These are phyloP conservation scores for Metschnikowia chrysomelidarum DNA, from an alignment of 805 yeast species.

Conservation along the genomic window DNA sequence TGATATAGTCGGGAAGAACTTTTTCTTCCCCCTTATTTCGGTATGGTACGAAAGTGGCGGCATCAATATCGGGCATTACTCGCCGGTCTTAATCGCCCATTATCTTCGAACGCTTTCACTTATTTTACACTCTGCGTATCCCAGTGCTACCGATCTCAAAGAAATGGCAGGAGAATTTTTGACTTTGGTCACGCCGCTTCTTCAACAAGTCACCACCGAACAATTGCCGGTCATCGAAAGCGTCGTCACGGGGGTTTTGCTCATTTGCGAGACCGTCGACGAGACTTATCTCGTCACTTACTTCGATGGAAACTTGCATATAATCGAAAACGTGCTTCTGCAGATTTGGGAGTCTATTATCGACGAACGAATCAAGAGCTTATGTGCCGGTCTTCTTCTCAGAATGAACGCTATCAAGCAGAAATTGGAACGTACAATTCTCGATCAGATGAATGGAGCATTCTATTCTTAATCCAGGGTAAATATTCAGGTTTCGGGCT, in stretches of 20 bases:
- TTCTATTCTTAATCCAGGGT: constrained; percentile 5
- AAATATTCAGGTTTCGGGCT: too few relatives aligned
- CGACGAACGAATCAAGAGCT: constrained; percentile 35
- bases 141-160: constrained; percentile 45
- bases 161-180: constrained; percentile 61
- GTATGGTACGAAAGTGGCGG: constrained; percentile 51
- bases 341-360: constrained; percentile 35
- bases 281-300: constrained; percentile 23
- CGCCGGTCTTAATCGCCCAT: constrained; percentile 55
- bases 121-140: constrained; percentile 57
- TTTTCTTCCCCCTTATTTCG: constrained; percentile 55
- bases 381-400: constrained; percentile 41
- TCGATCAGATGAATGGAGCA: constrained; percentile 29
- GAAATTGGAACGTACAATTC: constrained; percentile 27
- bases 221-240: constrained; percentile 38
- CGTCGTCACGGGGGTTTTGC: constrained; percentile 34
- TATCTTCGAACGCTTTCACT: constrained; percentile 57
- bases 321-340: constrained; percentile 28
- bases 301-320: constrained; percentile 17
- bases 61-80: constrained; percentile 50
- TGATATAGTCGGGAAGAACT: constrained; percentile 37
- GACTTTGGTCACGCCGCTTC: constrained; percentile 27
- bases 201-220: constrained; percentile 22
- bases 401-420: constrained; percentile 23
- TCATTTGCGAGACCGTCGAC: constrained; percentile 35